Base-by-base conservation (phyloP, 1,284 basidiomycete species). In the Ceratobasidium sp. region DNA sequence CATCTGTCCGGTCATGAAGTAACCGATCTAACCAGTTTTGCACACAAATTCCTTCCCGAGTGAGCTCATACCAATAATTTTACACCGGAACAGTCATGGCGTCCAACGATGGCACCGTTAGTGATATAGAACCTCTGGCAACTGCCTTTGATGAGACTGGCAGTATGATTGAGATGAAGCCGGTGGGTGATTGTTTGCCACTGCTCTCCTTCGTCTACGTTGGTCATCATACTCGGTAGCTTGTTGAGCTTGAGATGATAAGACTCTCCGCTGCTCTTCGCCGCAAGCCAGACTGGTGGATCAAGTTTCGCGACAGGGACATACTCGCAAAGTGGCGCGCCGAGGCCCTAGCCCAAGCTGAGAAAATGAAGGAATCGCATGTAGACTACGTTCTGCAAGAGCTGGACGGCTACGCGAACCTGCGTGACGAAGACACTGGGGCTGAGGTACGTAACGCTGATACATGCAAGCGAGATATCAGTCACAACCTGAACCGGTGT, bases 341-440 rank as follows among this genome's bases (percentile, higher is more conserved):
- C 7, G 77, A 80, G 64, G 82, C 80, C 52, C 73, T 78, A 23
- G 73, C 76, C 1, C 79, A 79, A n/a, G 67, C 73, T 1, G 78
- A 84, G 1, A 72, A 76, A n/a, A 78, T 87, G n/a, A 82, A 82
- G 18, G 75, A 76, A 16, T 79, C 78, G 66, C 86, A 87, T 81
- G 86, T 85, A 70, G 73, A 83, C 13, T 87, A 87, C 79, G 83
- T 87, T 35, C 77, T 87, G 4, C 84, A 85, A 64, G 87, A 88
- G 76, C 79, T 88, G 6, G 77, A 75, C 5, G 85, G 86, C 1
- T 87, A 87, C 76, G 83, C 81, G 44, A 75, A 79, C 6, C 79
- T 87, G 5, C 77, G 83, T 44, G 84, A 87, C 73, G 79, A 80
- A 38, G 73, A 77, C 4, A 77, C 80, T 62, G 71, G 77, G 54